Percentiles rank a stretch among this genome's conserved stretches.
These are phyloP conservation scores for Fraxinus sp. DNA, from an alignment of 305 asterid species.

Conservation along the genomic window DNA sequence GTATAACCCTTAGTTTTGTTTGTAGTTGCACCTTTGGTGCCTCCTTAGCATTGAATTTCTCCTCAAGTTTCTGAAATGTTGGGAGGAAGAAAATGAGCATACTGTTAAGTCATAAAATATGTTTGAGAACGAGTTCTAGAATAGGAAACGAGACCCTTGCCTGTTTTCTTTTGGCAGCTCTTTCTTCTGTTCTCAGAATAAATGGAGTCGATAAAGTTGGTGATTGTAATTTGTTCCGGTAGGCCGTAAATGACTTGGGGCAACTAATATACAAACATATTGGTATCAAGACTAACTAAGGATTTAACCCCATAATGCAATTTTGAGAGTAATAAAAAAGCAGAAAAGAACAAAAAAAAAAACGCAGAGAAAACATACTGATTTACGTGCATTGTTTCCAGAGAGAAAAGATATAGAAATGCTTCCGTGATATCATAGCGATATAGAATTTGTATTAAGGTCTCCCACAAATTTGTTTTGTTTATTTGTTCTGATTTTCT, in stretches of 20 bases:
- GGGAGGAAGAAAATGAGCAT: background rate
- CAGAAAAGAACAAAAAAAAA: background rate
- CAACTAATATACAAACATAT: slow-evolving; percentile 38
- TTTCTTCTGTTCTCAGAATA: slow-evolving; percentile 71
- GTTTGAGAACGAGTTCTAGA: background rate
- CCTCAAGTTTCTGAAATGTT: slow-evolving; percentile 72
- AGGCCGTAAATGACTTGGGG: slow-evolving; percentile 69
- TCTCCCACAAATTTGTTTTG: background rate
- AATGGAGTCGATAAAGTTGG: slow-evolving; percentile 74
- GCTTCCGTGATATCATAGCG: background rate
- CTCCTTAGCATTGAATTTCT: slow-evolving; percentile 63
- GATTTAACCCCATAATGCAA: background rate
- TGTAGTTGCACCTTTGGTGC: slow-evolving; percentile 52
- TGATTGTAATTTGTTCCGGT: slow-evolving; percentile 67
- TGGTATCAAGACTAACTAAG: background rate
- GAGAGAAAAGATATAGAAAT: background rate
- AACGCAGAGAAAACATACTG: background rate
- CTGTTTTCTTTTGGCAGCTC: slow-evolving; percentile 89
- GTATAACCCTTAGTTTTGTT: slow-evolving; percentile 53
- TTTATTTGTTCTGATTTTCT: background rate
- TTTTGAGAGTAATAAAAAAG: background rate
- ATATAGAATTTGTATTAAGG: background rate
- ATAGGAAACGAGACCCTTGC: slow-evolving; percentile 32
- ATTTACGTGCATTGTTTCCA: background rate
- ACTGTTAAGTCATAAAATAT: background rate